Evolutionary conservation across 768 basidiomycete species (phyloP).

Genomic region (Gymnopilus dilepis): DNA sequence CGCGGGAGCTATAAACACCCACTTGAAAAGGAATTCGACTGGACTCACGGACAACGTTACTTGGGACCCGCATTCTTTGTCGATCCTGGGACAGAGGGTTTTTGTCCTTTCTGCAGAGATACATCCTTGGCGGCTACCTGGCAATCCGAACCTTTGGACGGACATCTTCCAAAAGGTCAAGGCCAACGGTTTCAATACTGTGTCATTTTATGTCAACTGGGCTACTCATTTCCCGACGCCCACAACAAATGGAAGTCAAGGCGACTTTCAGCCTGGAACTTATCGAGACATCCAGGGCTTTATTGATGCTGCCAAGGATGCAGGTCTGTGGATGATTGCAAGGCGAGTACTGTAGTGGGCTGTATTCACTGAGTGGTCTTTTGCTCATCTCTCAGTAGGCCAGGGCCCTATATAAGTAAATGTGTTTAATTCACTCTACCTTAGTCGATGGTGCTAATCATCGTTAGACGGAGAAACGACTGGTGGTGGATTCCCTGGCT

Average conservation of each 20-base stretch:
- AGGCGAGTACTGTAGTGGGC: background rate
- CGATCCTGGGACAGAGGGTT: slow-evolving; percentile 58
- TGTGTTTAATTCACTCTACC: background rate
- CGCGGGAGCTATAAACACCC: background rate
- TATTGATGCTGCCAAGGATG: slow-evolving; percentile 54
- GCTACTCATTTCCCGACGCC: slow-evolving; percentile 58
- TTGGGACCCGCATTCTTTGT: slow-evolving; percentile 67
- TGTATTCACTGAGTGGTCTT: background rate
- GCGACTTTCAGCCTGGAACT: slow-evolving; percentile 54
- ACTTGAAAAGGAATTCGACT: slow-evolving; percentile 36
- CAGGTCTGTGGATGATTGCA: slow-evolving; percentile 50
- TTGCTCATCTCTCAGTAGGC: slow-evolving; percentile 32
- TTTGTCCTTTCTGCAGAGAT: slow-evolving; percentile 68
- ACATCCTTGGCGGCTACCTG: slow-evolving; percentile 63
- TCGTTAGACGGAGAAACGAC: slow-evolving; percentile 52
- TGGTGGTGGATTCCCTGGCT: slow-evolving; percentile 63
- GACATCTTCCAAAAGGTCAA: slow-evolving; percentile 70
- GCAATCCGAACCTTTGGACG: slow-evolving; percentile 55
- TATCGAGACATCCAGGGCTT: slow-evolving; percentile 58
- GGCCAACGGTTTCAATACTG: slow-evolving; percentile 64
- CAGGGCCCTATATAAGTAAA: slow-evolving; percentile 59
- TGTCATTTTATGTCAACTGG: slow-evolving; percentile 67
- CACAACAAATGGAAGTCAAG: slow-evolving; percentile 43
- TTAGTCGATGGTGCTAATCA: background rate
- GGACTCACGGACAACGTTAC: slow-evolving; percentile 53